Conservation (phyloP, 768 basidiomycete species). For the Naganishia onofrii region DNA sequence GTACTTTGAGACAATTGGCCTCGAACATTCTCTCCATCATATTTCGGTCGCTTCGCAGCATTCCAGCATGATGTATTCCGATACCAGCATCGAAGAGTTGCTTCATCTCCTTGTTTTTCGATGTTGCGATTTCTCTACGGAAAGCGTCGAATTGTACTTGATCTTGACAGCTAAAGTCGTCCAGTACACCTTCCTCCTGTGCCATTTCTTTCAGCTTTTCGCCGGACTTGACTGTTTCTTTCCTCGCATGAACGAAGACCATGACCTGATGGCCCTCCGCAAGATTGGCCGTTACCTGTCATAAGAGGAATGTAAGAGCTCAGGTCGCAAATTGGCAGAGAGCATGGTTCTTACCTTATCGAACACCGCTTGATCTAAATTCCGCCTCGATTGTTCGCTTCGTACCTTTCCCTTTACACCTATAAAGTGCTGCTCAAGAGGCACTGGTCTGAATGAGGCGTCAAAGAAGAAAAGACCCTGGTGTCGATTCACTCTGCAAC, state of each 20-base stretch:
- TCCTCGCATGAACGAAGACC: conserved; percentile 98
- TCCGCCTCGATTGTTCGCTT: conserved; percentile 68
- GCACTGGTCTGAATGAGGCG: conserved; percentile 92
- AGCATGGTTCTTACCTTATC: conserved; percentile 60
- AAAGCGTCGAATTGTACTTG: conserved; percentile 76
- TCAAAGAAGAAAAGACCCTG: conserved; percentile 96
- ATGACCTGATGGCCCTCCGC: conserved; percentile 94
- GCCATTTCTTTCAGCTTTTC: conserved; percentile 74
- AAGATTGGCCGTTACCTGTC: conserved; percentile 72
- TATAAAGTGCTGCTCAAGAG: conserved; percentile 94
- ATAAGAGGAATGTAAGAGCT: not conserved
- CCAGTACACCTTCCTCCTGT: conserved; percentile 64
- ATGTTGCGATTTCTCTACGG: conserved; percentile 71
- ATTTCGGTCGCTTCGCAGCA: conserved; percentile 89
- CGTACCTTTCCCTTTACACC: conserved; percentile 86
- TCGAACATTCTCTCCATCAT: conserved; percentile 94
- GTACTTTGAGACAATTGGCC: conserved; percentile 82
- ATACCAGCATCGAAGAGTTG: conserved; percentile 86
- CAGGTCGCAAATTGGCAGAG: no score
- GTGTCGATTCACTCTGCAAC: conserved; percentile 73
- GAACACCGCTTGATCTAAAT: conserved; percentile 82
- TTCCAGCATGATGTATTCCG: conserved; percentile 97
- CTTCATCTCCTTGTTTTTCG: conserved; percentile 94
- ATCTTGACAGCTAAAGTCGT: conserved; percentile 75
- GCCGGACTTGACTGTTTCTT: conserved; percentile 94